Evolutionary conservation across 1,139 yeast species (phyloP), one percentile per base, ranked within the genome.

Genomic region (Taiozyma sp.): DNA sequence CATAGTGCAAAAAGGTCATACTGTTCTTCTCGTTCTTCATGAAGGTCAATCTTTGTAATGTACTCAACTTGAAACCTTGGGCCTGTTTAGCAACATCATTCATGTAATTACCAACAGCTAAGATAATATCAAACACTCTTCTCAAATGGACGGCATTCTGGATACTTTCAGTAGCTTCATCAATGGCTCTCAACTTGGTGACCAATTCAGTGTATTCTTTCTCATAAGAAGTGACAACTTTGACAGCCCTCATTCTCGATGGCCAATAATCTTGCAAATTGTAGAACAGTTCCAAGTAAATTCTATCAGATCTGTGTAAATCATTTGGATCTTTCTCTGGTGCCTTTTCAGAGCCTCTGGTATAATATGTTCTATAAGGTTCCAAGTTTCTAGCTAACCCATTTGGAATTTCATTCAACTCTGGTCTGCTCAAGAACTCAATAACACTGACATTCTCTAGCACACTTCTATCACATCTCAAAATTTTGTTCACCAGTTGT

Each of bases 21-120:
- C 87, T 81, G 64, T 87, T 87, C 59, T 83, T 84, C 51, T 83
- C 85, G 65, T 87, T 93, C 58, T 87, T 87, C 74, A 87, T 81
- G 60, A 87, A 87, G 44, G 87, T 81, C 56, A 87, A 74, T 63
- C 95, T 72, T 65, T 84, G 95, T 53, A 87, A 75, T 1, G 95
- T 85, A 51, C 83, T 78, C 60, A 87, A 75, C 62, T 84, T 86
- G 71, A 87, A 87, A 49, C 96, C 96, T 57, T 79, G 83, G 0
- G 95, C 93, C 65, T 87, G 92, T 58, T 87, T 87, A 2, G 89
- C 77, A 8, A 83, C 74, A 62, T 87, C 92, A 64, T 87, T 87
- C 95, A 87, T 87, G 63, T 81, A 87, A 63, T 87, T 87, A 70
- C 96, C 96, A 48, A 87, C 90, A 2, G 92, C 83, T 60, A 87